A percentile compares a stretch with the other conserved stretches of the same genome.
Evolutionary conservation across 306 rosid genomes (phyloP).

Genomic region (Castanospermum australe): DNA sequence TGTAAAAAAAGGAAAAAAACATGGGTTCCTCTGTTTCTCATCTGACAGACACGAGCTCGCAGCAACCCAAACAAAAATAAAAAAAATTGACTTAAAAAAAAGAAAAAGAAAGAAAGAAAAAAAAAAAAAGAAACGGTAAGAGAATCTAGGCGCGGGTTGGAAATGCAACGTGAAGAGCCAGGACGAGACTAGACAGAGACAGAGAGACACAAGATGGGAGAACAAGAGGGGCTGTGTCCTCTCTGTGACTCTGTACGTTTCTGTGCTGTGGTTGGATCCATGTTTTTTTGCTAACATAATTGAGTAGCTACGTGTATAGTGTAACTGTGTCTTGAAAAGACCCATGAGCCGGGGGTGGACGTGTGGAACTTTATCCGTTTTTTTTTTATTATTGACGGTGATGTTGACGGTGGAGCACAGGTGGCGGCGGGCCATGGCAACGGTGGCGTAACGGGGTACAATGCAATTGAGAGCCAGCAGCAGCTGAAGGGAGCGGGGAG

Average conservation of each 20-base stretch:
- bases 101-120: neutral
- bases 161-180: conserved; percentile 25
- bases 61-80: neutral
- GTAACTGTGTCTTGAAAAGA: too few species aligned
- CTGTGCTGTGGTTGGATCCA: neutral
- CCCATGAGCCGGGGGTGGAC: too few species aligned
- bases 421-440: too few species aligned
- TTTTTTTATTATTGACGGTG: too few species aligned
- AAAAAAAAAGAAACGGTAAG: neutral
- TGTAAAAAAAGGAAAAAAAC: neutral
- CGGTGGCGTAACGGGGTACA: too few species aligned
- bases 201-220: neutral
- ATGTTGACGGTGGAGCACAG: too few species aligned
- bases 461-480: too few species aligned
- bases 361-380: too few species aligned
- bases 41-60: conserved; percentile 10
- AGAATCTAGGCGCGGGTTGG: conserved; percentile 29
- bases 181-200: too few species aligned
- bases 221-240: neutral
- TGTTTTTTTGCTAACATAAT: too few species aligned
- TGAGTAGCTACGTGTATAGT: too few species aligned
- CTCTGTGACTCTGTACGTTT: too few species aligned
- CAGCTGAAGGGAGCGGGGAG: neutral
- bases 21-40: neutral
- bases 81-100: neutral